Evolutionary conservation across 2,329 filamentous ascomycete genomes (phyloP).

Genomic region (Sporothrix mexicana): DNA sequence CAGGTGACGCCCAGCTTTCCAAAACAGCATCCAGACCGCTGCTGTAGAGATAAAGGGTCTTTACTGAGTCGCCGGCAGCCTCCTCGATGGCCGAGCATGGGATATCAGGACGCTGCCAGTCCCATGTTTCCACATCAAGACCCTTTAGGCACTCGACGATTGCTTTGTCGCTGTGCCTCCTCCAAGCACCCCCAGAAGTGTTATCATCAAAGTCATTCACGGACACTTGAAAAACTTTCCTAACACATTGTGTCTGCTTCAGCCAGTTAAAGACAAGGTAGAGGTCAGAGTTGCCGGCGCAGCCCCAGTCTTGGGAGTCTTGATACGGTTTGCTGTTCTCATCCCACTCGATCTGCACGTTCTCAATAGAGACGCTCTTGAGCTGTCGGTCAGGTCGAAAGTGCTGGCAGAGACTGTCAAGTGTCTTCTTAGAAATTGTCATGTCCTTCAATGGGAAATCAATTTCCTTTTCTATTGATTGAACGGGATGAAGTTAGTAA

Average conservation of each 20-base stretch:
- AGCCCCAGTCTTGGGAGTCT: slow-evolving; percentile 13
- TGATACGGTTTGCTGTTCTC: slow-evolving; percentile 12
- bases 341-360: slow-evolving; percentile 26
- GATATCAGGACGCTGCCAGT: slow-evolving; percentile 23
- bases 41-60: slow-evolving; percentile 25
- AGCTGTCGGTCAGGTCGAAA: slow-evolving; percentile 21
- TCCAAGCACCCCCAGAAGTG: background rate
- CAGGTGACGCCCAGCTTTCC: slow-evolving; percentile 16
- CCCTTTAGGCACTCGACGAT: slow-evolving; percentile 25
- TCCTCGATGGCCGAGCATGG: slow-evolving; percentile 23
- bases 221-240: slow-evolving; percentile 22
- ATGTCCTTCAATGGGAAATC: slow-evolving; percentile 20
- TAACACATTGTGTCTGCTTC: slow-evolving; percentile 16
- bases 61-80: slow-evolving; percentile 21
- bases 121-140: slow-evolving; percentile 16
- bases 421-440: slow-evolving; percentile 21
- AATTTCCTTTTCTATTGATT: slow-evolving; percentile 18
- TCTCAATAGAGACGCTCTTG: slow-evolving; percentile 22
- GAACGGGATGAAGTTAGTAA: background rate
- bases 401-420: slow-evolving; percentile 22
- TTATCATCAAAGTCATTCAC: slow-evolving; percentile 21
- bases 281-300: slow-evolving; percentile 18
- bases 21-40: slow-evolving; percentile 18
- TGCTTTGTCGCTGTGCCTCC: slow-evolving; percentile 21
- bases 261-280: slow-evolving; percentile 24